Percentiles rank a stretch among this genome's conserved stretches.
Evolutionary conservation across 768 basidiomycete species (phyloP).

Genomic region (Hemileccinum rubropunctum): DNA sequence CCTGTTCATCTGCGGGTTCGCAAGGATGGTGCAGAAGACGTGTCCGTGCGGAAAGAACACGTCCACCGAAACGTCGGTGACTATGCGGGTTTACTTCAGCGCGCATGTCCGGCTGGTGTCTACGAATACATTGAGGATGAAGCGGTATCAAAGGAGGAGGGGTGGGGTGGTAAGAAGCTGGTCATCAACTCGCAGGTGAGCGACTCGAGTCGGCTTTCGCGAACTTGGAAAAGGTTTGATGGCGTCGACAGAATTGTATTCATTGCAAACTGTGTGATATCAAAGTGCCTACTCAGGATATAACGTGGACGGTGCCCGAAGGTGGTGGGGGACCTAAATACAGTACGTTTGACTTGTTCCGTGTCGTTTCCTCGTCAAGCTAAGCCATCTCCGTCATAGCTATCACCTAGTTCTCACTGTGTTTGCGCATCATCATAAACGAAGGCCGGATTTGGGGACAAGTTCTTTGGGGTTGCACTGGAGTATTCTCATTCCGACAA

Average conservation of each 20-base stretch:
- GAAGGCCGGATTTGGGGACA: too few relatives aligned
- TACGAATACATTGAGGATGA: constrained; percentile 93
- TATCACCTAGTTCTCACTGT: constrained; percentile 18
- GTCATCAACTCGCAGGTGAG: constrained; percentile 96
- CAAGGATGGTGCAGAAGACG: constrained; percentile 37
- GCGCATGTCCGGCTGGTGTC: constrained; percentile 92
- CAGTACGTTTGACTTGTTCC: constrained; percentile 45
- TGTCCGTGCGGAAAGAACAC: constrained; percentile 54
- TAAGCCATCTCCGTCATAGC: constrained; percentile 1
- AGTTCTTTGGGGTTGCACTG: too few relatives aligned
- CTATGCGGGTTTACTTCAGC: constrained; percentile 85
- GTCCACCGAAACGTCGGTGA: constrained; percentile 71
- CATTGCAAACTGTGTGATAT: constrained; percentile 96
- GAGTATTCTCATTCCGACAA: too few relatives aligned
- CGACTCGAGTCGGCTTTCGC: background rate
- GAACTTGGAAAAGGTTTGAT: background rate
- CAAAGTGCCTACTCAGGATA: constrained; percentile 95
- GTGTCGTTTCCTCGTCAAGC: background rate
- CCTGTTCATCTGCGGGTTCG: constrained; percentile 82
- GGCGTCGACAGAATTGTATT: constrained; percentile 67
- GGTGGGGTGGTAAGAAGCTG: constrained; percentile 81
- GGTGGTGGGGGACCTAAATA: constrained; percentile 97
- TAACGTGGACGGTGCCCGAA: constrained; percentile 96
- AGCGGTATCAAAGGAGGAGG: constrained; percentile 44
- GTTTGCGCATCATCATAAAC: too few relatives aligned